These are phyloP conservation scores for Rosa hybrid DNA, from an alignment of 331 rosid species.

Conservation along the genomic window DNA sequence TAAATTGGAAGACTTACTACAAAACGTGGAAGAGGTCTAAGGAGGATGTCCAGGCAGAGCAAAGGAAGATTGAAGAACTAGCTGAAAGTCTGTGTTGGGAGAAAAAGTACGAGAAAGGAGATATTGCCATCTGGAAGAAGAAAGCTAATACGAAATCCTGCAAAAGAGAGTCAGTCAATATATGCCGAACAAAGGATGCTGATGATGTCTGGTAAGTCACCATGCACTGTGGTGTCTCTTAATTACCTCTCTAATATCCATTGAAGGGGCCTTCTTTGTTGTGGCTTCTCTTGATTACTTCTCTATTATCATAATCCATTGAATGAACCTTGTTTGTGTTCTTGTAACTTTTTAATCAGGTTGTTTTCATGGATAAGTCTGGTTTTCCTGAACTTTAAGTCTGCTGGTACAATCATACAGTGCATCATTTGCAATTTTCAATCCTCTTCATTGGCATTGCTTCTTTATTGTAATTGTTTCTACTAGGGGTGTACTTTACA, in stretches of 20 bases:
- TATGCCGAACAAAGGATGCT: conserved; percentile 55
- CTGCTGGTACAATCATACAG: not conserved
- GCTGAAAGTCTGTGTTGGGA: conserved; percentile 96
- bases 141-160: conserved; percentile 66
- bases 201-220: conserved; percentile 85
- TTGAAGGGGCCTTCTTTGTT: not conserved
- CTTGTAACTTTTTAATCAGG: not conserved
- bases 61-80: conserved; percentile 70
- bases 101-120: conserved; percentile 94
- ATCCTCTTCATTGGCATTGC: not conserved
- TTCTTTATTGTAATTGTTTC: not conserved
- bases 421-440: not conserved
- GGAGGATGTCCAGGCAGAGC: conserved; percentile 86
- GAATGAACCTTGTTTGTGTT: not conserved
- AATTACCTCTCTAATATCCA: not conserved
- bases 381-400: not conserved
- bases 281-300: not conserved
- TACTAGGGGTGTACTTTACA: not conserved
- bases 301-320: not conserved
- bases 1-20: conserved; percentile 95
- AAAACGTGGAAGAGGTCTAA: conserved; percentile 79
- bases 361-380: not conserved
- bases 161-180: conserved; percentile 42
- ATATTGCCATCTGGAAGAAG: conserved; percentile 89
- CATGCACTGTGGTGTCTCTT: conserved; percentile 11